Evolutionary conservation across 805 yeast genomes (phyloP).

Genomic region (Yarrowia sp.): DNA sequence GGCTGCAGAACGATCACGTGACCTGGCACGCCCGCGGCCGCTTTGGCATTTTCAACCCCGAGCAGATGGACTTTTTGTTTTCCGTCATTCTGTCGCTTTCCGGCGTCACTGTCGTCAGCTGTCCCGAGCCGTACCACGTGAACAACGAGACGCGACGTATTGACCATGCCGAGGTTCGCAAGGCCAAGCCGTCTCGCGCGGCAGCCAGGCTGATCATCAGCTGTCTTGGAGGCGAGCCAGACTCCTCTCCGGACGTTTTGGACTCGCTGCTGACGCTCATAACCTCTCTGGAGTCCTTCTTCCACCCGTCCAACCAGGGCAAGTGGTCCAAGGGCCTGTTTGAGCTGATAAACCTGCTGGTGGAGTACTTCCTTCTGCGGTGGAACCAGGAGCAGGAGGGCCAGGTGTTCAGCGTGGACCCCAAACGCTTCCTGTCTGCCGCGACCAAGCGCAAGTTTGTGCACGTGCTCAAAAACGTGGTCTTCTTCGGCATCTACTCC

Average conservation of each 20-base stretch:
- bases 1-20: constrained; percentile 39
- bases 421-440: constrained; percentile 32
- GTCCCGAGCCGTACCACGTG: constrained; percentile 11
- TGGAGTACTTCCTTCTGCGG: constrained; percentile 41
- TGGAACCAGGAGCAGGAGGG: constrained; percentile 40
- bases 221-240: constrained; percentile 50
- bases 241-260: constrained; percentile 42
- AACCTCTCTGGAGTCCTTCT: constrained; percentile 74
- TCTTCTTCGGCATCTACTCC: constrained; percentile 73
- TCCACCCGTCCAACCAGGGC: constrained; percentile 92
- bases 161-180: constrained; percentile 12
- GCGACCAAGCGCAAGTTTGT: constrained; percentile 46
- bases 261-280: constrained; percentile 53
- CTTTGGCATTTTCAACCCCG: constrained; percentile 62
- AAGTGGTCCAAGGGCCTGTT: constrained; percentile 78
- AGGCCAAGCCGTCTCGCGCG: constrained; percentile 38
- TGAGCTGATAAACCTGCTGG: constrained; percentile 58
- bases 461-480: constrained; percentile 52
- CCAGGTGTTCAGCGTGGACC: constrained; percentile 34
- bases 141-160: constrained; percentile 13
- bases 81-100: constrained; percentile 46
- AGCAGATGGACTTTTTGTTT: constrained; percentile 60
- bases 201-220: constrained; percentile 56
- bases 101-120: constrained; percentile 45
- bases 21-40: constrained; percentile 41